phyloP scores from a whole-genome alignment of 2,329 filamentous ascomycete species.

The Xylariales sp. region DNA sequence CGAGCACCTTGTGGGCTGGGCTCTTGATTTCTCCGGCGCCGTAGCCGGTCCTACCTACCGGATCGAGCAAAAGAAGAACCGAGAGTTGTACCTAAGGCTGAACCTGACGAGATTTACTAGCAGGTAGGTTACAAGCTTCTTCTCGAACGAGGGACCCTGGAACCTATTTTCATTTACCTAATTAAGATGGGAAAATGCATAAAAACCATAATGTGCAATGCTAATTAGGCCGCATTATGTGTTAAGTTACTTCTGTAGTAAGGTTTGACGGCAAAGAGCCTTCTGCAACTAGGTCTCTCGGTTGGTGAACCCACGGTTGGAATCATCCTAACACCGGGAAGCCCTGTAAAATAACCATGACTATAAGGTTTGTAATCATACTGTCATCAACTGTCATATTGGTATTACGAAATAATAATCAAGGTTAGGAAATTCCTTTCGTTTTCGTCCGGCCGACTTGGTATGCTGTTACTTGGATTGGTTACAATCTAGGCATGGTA shows the following conservation, averaged over 20 bases:
- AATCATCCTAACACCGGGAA: background rate
- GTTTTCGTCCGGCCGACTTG: background rate
- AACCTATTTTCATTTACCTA: background rate
- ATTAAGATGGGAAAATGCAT: background rate
- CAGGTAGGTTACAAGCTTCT: background rate
- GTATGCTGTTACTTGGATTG: constrained; percentile 8
- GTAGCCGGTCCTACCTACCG: background rate
- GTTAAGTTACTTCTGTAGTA: background rate
- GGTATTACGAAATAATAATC: constrained; percentile 15
- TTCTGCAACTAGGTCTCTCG: background rate
- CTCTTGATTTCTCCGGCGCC: background rate
- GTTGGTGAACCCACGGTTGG: background rate
- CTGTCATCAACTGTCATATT: constrained; percentile 14
- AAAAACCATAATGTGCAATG: background rate
- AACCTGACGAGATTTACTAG: background rate
- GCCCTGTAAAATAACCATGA: constrained; percentile 12
- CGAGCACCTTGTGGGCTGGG: constrained; percentile 6
- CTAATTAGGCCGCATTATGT: background rate
- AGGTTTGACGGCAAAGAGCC: too few species aligned
- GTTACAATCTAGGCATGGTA: background rate
- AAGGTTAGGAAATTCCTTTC: background rate
- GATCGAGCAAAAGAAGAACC: constrained; percentile 8
- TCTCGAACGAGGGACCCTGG: background rate
- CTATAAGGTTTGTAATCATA: constrained; percentile 9
- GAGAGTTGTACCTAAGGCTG: constrained; percentile 1